Evolutionary conservation across 2,329 filamentous ascomycete genomes (phyloP), one percentile per base, ranked within the genome.

Genomic region (Phyllosticta paracitricarpa): DNA sequence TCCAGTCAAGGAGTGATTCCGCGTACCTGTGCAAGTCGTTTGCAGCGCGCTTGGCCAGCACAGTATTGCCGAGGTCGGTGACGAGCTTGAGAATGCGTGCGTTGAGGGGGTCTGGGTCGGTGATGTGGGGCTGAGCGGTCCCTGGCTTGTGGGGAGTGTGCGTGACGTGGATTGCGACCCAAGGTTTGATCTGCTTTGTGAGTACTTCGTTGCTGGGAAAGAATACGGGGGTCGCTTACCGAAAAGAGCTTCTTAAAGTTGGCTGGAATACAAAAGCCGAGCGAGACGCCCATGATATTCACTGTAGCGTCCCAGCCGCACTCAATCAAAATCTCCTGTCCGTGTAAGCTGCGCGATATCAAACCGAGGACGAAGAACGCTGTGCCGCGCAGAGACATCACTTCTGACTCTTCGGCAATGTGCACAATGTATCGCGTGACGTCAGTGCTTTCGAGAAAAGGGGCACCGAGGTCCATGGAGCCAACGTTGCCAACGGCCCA

Each of bases 401-500:
- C 89, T 66, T 92, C 86, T 52, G 94, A 92, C 28, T 81, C 79
- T 72, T 96, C 90, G 0, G 94, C 94, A 70, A 99, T 97, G 65
- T 85, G 82, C 55, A 97, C 85, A 64, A 99, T 93, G 64, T 88
- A 84, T 69, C 88, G 84, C 19, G 97, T 91, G 48, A 97, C 91
- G 66, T 97, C 89, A 48, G 86, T 89, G 61, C 89, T 87, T 74
- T 97, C 94, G 3, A 99, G 80, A 72, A 99, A 99, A 0, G 91
- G 91, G 1, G 93, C 93, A 1, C 94, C 94, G 1, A 97, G 84
- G 68, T 97, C 93, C 92, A 99, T 97, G 0, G 92, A 97, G 0
- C 94, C 94, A 48, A 99, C 93, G 68, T 99, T 99, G 25, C 94
- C 94, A 0, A 99, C 91, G 0, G 94, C 94, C 94, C 94, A 99